Evolutionary conservation across 768 basidiomycete genomes (phyloP).

Genomic region (Leccinum longicurvipes): DNA sequence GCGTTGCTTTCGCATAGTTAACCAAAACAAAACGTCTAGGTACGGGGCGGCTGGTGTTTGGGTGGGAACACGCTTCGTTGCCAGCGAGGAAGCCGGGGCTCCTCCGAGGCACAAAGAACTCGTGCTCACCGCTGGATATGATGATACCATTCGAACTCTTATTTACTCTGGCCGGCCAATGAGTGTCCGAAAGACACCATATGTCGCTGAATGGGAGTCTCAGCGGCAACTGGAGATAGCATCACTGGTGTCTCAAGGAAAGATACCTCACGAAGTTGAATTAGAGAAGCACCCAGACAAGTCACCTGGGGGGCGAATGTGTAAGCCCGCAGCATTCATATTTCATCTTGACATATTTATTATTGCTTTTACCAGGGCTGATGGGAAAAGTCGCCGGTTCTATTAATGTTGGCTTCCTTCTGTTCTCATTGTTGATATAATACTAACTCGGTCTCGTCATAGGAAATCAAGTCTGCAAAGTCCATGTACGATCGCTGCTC

Average conservation of each 20-base stretch:
- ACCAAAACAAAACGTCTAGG: conserved; percentile 33
- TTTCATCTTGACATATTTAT: conserved; percentile 1
- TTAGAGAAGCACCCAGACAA: conserved; percentile 65
- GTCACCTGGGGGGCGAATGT: conserved; percentile 54
- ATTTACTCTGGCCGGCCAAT: conserved; percentile 79
- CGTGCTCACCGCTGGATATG: conserved; percentile 66
- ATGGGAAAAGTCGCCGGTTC: conserved; percentile 79
- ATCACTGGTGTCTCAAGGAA: conserved; percentile 56
- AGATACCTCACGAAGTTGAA: conserved; percentile 75
- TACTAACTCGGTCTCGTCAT: neutral
- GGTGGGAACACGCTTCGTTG: conserved; percentile 87
- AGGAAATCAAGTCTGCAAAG: conserved; percentile 83
- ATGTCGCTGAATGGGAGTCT: conserved; percentile 75
- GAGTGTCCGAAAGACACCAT: conserved; percentile 77
- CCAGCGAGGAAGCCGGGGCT: conserved; percentile 76
- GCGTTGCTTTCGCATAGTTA: neutral
- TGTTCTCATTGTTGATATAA: neutral
- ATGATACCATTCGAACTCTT: conserved; percentile 67
- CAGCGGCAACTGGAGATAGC: conserved; percentile 57
- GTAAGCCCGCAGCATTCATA: conserved; percentile 37
- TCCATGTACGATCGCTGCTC: conserved; percentile 56
- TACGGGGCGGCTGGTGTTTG: conserved; percentile 85
- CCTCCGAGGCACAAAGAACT: conserved; percentile 70
- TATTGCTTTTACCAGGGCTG: conserved; percentile 46
- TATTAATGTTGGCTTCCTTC: conserved; percentile 46